Evolutionary conservation across 768 basidiomycete species (phyloP), one percentile per base, ranked within the genome.

Genomic region (Psilocybe subaeruginosa): DNA sequence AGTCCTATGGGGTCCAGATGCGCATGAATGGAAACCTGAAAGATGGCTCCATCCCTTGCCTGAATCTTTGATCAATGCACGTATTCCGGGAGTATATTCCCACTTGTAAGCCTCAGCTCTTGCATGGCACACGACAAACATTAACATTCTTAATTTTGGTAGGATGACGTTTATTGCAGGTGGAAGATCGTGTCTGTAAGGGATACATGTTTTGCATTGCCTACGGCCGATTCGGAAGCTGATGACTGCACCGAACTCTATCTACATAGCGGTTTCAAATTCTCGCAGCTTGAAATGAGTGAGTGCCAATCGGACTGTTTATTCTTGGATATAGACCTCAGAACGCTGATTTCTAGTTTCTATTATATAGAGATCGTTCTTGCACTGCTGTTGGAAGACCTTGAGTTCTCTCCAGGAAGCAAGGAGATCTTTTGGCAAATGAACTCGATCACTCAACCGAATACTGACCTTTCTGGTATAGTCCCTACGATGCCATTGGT

Each of bases 261-360:
- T 27, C 1, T 17, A 14, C 30, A 1, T 23, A 69, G 66, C 19
- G 80, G 79, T 49, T 80, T 80, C 72, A 79, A 79, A 59, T 80
- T 78, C 65, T 74, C 78, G 1, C 74, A 78, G 60, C 66, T 81
- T 12, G 78, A 79, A 62, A 79, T 78, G 71, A 81, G 80, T 79
- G 56, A 29, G 76, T 75, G 5, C 8, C 8, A 9, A 46, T 12
- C 51, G 12, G 37, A 37, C 41, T 17, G n/a, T 17, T 33, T 23
- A 33, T 33, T n/a, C n/a, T 37, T 12, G 12, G 3, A 54, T 23
- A 43, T 23, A 12, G n/a, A 17, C 8, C 30, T 7, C n/a, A 14
- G 23, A 4, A 7, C 5, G 16, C 16, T 27, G 49, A 19, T 54
- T 7, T 50, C 45, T 12, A 14, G 2, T 31, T 8, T 12, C 27